Percentiles rank a stretch among this genome's conserved stretches.
phyloP scores from a whole-genome alignment of 768 basidiomycete species.

The Gymnopilus dilepis region DNA sequence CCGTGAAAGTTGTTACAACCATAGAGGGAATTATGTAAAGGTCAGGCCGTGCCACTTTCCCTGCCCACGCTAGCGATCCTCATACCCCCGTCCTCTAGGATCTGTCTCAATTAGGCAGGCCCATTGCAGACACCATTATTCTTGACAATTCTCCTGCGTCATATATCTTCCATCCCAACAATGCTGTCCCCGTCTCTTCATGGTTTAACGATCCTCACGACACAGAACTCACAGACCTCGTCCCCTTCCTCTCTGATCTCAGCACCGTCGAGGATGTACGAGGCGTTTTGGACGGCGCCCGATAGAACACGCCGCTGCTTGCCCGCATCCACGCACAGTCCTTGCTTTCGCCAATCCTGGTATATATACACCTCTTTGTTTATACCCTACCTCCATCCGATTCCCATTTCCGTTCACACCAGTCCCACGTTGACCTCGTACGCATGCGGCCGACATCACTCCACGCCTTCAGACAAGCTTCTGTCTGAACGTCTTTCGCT shows the following conservation, averaged over 20 bases:
- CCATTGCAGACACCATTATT: constrained; percentile 93
- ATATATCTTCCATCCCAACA: constrained; percentile 99
- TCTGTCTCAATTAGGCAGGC: constrained; percentile 94
- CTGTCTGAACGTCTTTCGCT: constrained; percentile 10
- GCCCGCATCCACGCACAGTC: constrained; percentile 2
- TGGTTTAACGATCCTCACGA: constrained; percentile 99
- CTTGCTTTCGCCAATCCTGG: constrained; percentile 8
- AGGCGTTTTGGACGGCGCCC: constrained; percentile 86
- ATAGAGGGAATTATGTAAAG: constrained; percentile 99
- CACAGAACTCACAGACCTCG: constrained; percentile 94
- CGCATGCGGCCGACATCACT: constrained; percentile 6
- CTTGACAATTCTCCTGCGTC: constrained; percentile 99
- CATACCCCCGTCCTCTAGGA: constrained; percentile 60
- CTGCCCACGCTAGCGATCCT: constrained; percentile 4
- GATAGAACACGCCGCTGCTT: constrained; percentile 41
- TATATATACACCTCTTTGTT: constrained; percentile 20
- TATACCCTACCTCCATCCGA: constrained; percentile 23
- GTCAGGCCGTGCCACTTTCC: constrained; percentile 43
- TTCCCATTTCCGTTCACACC: constrained; percentile 6
- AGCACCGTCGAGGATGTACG: constrained; percentile 86
- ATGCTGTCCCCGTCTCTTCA: constrained; percentile 97
- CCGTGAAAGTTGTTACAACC: constrained; percentile 98
- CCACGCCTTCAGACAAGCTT: constrained; percentile 9
- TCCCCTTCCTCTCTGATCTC: constrained; percentile 93
- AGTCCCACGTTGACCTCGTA: constrained; percentile 10